Conservation (phyloP, 2,329 filamentous ascomycete genomes). For the Calycina marina region DNA sequence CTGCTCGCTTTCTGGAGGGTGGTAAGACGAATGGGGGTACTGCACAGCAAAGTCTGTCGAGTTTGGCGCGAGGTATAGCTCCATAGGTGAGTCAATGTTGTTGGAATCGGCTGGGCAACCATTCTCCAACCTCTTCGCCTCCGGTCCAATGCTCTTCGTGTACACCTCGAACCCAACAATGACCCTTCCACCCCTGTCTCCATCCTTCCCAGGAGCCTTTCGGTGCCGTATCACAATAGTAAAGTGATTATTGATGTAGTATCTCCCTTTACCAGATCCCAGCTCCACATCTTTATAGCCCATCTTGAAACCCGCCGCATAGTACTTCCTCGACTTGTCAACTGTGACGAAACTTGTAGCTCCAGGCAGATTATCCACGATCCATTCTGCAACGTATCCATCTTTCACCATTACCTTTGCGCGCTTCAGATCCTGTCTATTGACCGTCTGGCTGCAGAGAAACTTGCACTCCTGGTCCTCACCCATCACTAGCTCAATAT, state of each 20-base stretch:
- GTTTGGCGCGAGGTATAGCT: slow-evolving; percentile 53
- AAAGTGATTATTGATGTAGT: slow-evolving; percentile 78
- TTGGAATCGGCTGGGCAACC: slow-evolving; percentile 58
- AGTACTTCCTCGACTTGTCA: slow-evolving; percentile 75
- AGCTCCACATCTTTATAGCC: slow-evolving; percentile 58
- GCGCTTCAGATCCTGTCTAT: slow-evolving; percentile 47
- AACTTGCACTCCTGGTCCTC: slow-evolving; percentile 58
- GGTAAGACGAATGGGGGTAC: slow-evolving; percentile 44
- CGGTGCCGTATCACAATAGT: slow-evolving; percentile 73
- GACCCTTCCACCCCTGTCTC: slow-evolving; percentile 58
- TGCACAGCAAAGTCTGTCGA: slow-evolving; percentile 36
- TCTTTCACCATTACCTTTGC: slow-evolving; percentile 60
- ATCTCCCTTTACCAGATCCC: slow-evolving; percentile 43
- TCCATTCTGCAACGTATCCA: slow-evolving; percentile 84
- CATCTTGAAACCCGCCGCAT: slow-evolving; percentile 79
- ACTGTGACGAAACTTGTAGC: slow-evolving; percentile 80
- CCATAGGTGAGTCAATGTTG: slow-evolving; percentile 47
- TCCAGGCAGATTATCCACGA: slow-evolving; percentile 80
- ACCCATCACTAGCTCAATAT: slow-evolving; percentile 68
- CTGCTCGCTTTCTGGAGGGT: slow-evolving; percentile 35
- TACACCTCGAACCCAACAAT: slow-evolving; percentile 86
- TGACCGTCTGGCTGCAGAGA: slow-evolving; percentile 56
- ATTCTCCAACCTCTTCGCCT: slow-evolving; percentile 37
- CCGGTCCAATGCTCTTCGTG: slow-evolving; percentile 61
- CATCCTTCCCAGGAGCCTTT: slow-evolving; percentile 51